These are phyloP conservation scores for Sporothrix variecibatus DNA, from an alignment of 2,329 filamentous ascomycete genomes.

Conservation along the genomic window DNA sequence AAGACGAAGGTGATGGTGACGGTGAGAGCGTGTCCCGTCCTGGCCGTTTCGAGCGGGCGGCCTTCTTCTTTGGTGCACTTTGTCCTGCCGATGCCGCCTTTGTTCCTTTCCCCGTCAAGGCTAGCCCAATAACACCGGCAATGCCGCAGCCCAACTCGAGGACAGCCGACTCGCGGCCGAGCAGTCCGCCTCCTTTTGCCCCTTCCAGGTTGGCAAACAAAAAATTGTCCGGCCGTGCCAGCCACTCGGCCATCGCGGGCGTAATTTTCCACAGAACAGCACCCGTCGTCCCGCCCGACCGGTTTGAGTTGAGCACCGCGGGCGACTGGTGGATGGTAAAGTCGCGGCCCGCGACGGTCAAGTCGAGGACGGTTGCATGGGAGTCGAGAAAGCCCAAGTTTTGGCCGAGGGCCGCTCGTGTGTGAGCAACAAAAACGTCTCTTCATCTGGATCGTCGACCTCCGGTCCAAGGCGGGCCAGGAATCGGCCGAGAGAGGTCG, in stretches of 20 bases:
- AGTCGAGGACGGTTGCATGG: slow-evolving; percentile 60
- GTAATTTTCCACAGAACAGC: slow-evolving; percentile 89
- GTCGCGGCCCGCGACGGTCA: slow-evolving; percentile 69
- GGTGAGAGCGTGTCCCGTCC: not conserved
- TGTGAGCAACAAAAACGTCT: slow-evolving; percentile 86
- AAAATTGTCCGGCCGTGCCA: slow-evolving; percentile 63
- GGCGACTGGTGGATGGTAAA: slow-evolving; percentile 82
- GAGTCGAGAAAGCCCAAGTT: slow-evolving; percentile 85
- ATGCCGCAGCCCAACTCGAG: slow-evolving; percentile 90
- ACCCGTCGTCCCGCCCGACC: slow-evolving; percentile 61
- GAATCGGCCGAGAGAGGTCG: slow-evolving; percentile 18
- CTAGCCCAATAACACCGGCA: slow-evolving; percentile 74
- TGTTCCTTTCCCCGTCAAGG: slow-evolving; percentile 53
- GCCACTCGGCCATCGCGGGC: slow-evolving; percentile 78
- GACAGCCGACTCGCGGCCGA: slow-evolving; percentile 59
- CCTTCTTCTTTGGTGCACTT: not conserved
- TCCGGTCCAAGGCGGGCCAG: slow-evolving; percentile 43
- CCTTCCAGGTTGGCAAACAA: slow-evolving; percentile 51
- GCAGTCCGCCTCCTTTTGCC: slow-evolving; percentile 29
- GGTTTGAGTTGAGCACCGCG: slow-evolving; percentile 73
- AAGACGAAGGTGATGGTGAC: not conserved
- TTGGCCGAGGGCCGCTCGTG: slow-evolving; percentile 67
- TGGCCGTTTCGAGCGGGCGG: not conserved
- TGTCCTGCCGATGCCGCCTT: not conserved
- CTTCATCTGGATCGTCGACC: slow-evolving; percentile 57